Conservation (phyloP, 805 yeast species). For the Yarrowia deformans region DNA sequence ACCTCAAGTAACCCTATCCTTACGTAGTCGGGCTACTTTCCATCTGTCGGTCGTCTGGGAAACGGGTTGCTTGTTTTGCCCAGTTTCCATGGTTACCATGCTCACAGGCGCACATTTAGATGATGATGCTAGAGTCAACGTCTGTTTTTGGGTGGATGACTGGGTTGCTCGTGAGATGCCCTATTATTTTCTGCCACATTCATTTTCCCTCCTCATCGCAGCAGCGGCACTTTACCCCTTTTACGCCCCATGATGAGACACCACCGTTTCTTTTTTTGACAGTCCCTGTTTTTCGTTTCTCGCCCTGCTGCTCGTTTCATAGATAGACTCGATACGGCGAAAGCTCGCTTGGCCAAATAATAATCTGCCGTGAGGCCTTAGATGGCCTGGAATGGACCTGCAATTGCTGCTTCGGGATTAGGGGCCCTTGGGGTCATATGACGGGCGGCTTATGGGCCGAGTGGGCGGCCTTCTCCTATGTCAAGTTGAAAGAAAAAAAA, state of each 20-base stretch:
- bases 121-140: neutral
- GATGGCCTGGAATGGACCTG: constrained; percentile 12
- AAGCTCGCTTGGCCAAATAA: constrained; percentile 24
- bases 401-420: constrained; percentile 10
- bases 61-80: neutral
- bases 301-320: constrained; percentile 32
- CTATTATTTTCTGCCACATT: neutral
- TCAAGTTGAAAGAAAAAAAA: neutral
- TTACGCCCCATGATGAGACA: constrained; percentile 6
- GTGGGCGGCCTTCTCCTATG: neutral
- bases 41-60: neutral
- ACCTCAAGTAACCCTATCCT: constrained; percentile 6
- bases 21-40: no score
- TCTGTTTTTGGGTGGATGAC: neutral
- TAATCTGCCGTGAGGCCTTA: constrained; percentile 13
- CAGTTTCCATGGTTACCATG: constrained; percentile 25
- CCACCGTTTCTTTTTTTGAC: constrained; percentile 1
- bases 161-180: neutral
- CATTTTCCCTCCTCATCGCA: neutral
- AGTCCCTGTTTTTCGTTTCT: constrained; percentile 4
- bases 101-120: neutral
- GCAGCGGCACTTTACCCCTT: constrained; percentile 11
- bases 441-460: neutral
- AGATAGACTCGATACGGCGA: constrained; percentile 29
- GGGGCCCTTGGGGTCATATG: neutral